Evolutionary conservation across 2,329 filamentous ascomycete species (phyloP).

Genomic region (Fusarium zealandicum): DNA sequence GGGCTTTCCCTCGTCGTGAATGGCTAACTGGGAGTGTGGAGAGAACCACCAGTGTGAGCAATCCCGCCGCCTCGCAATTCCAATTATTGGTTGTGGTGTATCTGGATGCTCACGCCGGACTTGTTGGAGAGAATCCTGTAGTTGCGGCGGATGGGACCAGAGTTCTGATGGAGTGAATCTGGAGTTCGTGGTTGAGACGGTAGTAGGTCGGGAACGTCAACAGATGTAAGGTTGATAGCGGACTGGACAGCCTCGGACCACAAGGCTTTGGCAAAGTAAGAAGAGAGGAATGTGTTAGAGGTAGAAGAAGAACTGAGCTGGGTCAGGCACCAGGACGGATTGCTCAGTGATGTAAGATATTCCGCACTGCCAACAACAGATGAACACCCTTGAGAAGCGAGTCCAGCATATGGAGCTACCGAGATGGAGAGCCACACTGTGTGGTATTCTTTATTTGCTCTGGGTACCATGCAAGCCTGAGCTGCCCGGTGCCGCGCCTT

Average conservation of each 20-base stretch:
- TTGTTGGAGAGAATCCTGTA: conserved; percentile 17
- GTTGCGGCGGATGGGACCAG: conserved; percentile 19
- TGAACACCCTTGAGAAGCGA: conserved; percentile 35
- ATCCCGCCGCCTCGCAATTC: conserved; percentile 32
- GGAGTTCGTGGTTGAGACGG: conserved; percentile 17
- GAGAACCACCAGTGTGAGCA: conserved; percentile 33
- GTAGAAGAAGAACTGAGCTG: conserved; percentile 29
- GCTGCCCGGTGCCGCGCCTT: conserved; percentile 32
- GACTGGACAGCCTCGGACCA: conserved; percentile 24
- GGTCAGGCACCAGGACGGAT: conserved; percentile 21
- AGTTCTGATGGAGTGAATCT: conserved; percentile 13
- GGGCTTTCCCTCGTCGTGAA: conserved; percentile 33
- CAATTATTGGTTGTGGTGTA: conserved; percentile 35
- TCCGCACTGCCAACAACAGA: conserved; percentile 31
- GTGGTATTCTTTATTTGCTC: conserved; percentile 38
- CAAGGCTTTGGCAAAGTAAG: conserved; percentile 23
- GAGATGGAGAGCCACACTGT: conserved; percentile 38
- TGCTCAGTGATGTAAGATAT: conserved; percentile 38
- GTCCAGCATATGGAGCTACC: conserved; percentile 30
- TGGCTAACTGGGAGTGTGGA: conserved; percentile 35
- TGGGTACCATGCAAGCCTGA: conserved; percentile 34
- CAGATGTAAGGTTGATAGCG: conserved; percentile 17
- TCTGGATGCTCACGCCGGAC: conserved; percentile 24
- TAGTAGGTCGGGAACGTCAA: conserved; percentile 18
- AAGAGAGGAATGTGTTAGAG: conserved; percentile 28